Base-by-base conservation (phyloP, 345 rosid species). In the Eutrema japonicum region DNA sequence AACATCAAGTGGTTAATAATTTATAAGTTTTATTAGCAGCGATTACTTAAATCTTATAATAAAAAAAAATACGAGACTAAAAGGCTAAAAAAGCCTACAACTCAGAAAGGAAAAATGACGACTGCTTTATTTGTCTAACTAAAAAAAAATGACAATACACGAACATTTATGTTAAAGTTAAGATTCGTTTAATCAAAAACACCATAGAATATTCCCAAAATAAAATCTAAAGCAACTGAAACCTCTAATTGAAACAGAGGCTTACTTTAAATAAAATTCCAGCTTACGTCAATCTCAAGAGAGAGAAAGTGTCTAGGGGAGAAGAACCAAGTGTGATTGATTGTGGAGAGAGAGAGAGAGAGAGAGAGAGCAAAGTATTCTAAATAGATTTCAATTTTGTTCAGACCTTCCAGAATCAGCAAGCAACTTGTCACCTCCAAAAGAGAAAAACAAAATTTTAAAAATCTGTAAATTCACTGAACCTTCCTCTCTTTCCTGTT, bases 381-480 rank as follows among this genome's bases (percentile, higher is more conserved):
- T 3, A 41, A 22, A 22, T 22, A 22, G 26, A 22, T 22, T 22
- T 22, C 2, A 1, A 22, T 12, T 13, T 58, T 57, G 22, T 18
- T 45, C 26, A 50, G 22, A 55, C 69, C 71, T 77, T 77, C 77
- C 63, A 65, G 63, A 65, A 58, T 49, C 50, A 71, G 73, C 80
- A 77, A 77, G 73, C 26, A 1, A 22, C 26, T 77, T 77, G 80
- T 71, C 75, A 55, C 53, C 66, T 66, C 67, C 10, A 53, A 76
- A 69, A 76, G 68, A 62, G n/a, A 30, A 54, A 64, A 33, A 22
- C 11, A 30, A 16, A 10, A 18, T 41, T 52, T 7, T 30, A 18
- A 50, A 68, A 60, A 61, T 63, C 79, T 76, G 56, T 45, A 77
- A 77, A 77, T 77, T 51, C 77, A 71, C n/a, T 77, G 77, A 72